Evolutionary conservation across 768 basidiomycete genomes (phyloP), one percentile per base, ranked within the genome.

Genomic region (Dioszegia aurantiaca): DNA sequence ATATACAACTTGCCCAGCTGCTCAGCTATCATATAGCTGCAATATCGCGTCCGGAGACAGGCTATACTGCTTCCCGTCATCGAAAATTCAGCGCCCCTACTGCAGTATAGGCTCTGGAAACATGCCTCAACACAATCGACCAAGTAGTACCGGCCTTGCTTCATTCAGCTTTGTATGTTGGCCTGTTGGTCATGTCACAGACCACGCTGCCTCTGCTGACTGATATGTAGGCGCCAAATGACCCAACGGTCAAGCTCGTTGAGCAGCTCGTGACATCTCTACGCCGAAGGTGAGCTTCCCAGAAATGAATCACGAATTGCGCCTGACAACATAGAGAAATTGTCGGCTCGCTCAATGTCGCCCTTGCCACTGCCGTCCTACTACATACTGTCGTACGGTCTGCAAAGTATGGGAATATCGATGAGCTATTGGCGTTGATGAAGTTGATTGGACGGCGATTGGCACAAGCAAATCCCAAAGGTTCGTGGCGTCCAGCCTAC

Each of bases 391-490:
- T 97, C 61, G 86, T 98, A 16, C 84, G 91, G 2, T 86, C 85
- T 67, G 89, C 89, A 8, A 84, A 84, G 46, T 95, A 95, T 68
- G 84, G 84, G 23, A 89, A 87, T 65, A 86, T 97, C 67, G 87
- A 90, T 41, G 88, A 93, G 62, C 81, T 98, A 1, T 82, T 91
- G 3, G 81, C 82, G 45, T 83, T 89, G 56, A 86, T 99, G 62
- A 85, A 87, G 54, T 79, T 79, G 46, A 87, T 90, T 10, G 95
- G 94, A 3, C 81, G 84, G 63, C 84, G 83, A 64, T 77, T 99
- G 40, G 86, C 88, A 8, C 89, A 90, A 19, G 91, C 94, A 9
- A 92, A 97, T 72, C 91, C 93, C 12, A 95, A 94, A 85, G 94
- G 94, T 92, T 58, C 55, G 67, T 62, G 17, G 19, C 10, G 21